Conservation (phyloP, 2,329 filamentous ascomycete species). For the Davidsoniella virescens region DNA sequence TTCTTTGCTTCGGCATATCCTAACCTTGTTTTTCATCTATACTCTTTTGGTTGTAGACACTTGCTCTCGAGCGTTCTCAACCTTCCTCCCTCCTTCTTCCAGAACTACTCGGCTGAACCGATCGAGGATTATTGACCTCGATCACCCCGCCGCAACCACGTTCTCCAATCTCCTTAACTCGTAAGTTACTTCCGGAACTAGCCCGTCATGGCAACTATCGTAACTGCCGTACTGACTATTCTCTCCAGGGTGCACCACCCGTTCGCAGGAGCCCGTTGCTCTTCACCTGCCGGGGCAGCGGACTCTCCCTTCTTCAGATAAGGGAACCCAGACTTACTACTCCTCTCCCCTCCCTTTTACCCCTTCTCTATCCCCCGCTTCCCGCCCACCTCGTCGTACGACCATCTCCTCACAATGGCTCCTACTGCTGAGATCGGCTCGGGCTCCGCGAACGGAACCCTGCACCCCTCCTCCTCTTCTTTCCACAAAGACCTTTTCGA, state of each 20-base stretch:
- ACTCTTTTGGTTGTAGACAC: not conserved
- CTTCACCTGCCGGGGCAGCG: constrained; percentile 69
- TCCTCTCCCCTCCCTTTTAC: not conserved
- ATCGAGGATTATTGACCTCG: constrained; percentile 12
- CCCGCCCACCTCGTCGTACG: constrained; percentile 7
- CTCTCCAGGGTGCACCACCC: constrained; percentile 67
- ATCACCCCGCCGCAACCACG: constrained; percentile 36
- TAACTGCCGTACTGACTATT: constrained; percentile 2
- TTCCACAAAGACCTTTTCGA: constrained; percentile 49
- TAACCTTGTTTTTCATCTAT: not conserved
- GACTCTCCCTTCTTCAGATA: constrained; percentile 45
- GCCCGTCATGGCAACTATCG: not conserved
- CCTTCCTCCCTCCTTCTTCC: not conserved
- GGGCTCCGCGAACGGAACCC: constrained; percentile 34
- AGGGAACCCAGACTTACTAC: constrained; percentile 19
- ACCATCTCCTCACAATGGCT: constrained; percentile 47
- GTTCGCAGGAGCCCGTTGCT: constrained; percentile 91
- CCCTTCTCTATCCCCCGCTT: constrained; percentile 11
- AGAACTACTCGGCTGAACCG: constrained; percentile 1
- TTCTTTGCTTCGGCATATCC: not conserved
- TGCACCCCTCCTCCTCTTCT: constrained; percentile 24
- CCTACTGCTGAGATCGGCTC: constrained; percentile 61
- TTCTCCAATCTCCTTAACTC: constrained; percentile 98
- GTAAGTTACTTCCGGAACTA: constrained; percentile 36
- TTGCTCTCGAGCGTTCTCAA: constrained; percentile 7